These are phyloP conservation scores for Lotmaria passim DNA, from an alignment of 208 protist species.

Conservation along the genomic window DNA sequence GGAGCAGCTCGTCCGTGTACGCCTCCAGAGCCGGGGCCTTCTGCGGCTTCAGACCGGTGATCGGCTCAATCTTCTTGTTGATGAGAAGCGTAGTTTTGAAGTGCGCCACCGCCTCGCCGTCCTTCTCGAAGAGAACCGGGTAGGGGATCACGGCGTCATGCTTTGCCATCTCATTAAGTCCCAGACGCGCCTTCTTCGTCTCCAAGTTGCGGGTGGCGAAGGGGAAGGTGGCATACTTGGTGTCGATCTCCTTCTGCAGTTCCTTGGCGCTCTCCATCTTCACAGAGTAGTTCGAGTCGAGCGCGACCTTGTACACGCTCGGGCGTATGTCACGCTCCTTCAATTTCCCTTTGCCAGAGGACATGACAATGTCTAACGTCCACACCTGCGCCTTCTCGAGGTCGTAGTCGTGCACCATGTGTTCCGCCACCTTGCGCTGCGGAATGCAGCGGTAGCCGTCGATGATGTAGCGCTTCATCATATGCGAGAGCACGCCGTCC, in stretches of 20 bases:
- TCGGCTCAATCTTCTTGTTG: constrained; percentile 90
- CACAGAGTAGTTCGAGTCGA: constrained; percentile 95
- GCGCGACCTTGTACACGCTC: constrained; percentile 95
- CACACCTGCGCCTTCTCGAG: constrained; percentile 92
- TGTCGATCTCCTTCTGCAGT: constrained; percentile 95
- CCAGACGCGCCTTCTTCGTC: constrained; percentile 94
- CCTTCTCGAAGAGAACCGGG: constrained; percentile 96
- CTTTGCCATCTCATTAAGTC: constrained; percentile 96
- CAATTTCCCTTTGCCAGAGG: constrained; percentile 91
- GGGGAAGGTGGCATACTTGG: constrained; percentile 94
- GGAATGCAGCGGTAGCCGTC: constrained; percentile 97
- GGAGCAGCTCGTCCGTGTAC: constrained; percentile 88
- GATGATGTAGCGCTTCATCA: constrained; percentile 98
- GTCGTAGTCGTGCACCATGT: constrained; percentile 95
- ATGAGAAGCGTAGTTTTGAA: constrained; percentile 93
- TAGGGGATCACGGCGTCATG: constrained; percentile 96
- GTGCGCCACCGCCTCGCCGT: constrained; percentile 91
- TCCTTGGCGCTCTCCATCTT: constrained; percentile 98
- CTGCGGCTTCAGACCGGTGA: constrained; percentile 89
- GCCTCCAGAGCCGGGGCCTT: constrained; percentile 75
- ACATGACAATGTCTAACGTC: constrained; percentile 91
- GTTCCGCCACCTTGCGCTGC: constrained; percentile 88
- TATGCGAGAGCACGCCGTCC: constrained; percentile 98
- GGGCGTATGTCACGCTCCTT: constrained; percentile 88
- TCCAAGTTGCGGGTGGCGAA: constrained; percentile 96